Evolutionary conservation across 1,139 yeast species (phyloP), one percentile per base, ranked within the genome.

Genomic region (Protomyces gravidus): DNA sequence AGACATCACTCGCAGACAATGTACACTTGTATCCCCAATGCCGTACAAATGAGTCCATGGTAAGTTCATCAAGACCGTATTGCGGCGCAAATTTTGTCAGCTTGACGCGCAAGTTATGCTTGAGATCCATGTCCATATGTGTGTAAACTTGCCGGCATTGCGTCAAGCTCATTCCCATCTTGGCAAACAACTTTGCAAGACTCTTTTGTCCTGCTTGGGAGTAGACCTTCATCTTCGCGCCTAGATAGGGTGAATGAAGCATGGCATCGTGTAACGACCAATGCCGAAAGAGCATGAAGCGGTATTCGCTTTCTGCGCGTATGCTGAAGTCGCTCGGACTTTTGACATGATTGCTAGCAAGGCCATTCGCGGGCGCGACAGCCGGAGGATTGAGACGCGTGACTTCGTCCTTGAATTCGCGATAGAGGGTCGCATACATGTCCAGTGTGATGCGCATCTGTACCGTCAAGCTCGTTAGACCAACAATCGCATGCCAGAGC

Each of bases 231-330:
- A 92, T 76, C 69, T 89, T 88, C 23, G 97, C 86, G 67, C 90
- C 89, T 46, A 92, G 89, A 69, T 85, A 92, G 63, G 89, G 85
- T 26, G 96, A 89, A 70, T 89, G 94, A 68, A 83, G 81, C 74
- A 94, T 89, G 62, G 97, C 80, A 66, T 92, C 95, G 72, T 92
- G 92, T 23, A 94, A 74, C 3, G 96, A 86, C 88, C 97, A 90
- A 71, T 92, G 97, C 52, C 97, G 83, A 60, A 92, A 76, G 50
- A 94, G 75, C 70, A 90, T 94, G 50, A 94, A 75, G 62, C 89
- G 85, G 71, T 88, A 92, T 70, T 94, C 98, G 45, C 85, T 80
- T 68, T 88, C 96, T 15, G 89, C 76, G 30, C 80, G 78, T 25
- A 90, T 73, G 1, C 83, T 73, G 1, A 82, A 77, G 30, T 87